Evolutionary conservation across 352 stramenopile species (phyloP), one percentile per base, ranked within the genome.

Genomic region (Pythium periplocum): DNA sequence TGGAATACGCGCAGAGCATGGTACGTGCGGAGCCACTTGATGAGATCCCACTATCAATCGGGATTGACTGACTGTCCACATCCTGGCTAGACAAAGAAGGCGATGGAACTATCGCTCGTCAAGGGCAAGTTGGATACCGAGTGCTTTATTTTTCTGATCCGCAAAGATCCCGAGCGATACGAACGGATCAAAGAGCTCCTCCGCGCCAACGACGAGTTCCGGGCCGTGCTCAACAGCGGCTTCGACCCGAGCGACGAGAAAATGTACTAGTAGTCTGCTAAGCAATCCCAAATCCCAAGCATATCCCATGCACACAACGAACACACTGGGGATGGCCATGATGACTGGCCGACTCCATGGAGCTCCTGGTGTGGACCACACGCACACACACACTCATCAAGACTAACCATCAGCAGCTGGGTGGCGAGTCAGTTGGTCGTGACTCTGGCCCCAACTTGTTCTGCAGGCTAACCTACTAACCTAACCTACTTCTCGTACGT

Each of bases 141-240:
- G 62, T 95, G 85, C 65, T 91, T 95, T 59, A 90, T 90, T 48
- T 93, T 95, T 48, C 65, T 90, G n/a, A 86, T 95, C 57, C 85
- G 81, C 47, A 95, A 95, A 51, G 75, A 95, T 57, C 70, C 78
- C 1, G 82, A 93, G 62, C 76, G 69, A 7, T 90, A 92, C 60
- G 79, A 90, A 46, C 81, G 85, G 47, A 86, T 92, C 52, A 79
- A 83, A 8, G 80, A 95, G 60, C 59, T 95, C 30, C 58, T 94
- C 50, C 80, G 75, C 43, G 84, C 84, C 4, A 95, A 95, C 67
- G 84, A 93, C 66, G 78, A 93, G 62, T 86, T 95, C 56, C 80
- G 83, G 40, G 79, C 72, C 40, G 82, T 84, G 34, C 78, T 95
- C 48, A 95, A 95, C 60, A 95, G 84, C 50, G 84, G 84, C 52